Evolutionary conservation across 1,284 basidiomycete genomes (phyloP).

Genomic region (Ceratorhiza oryzae-sativae): DNA sequence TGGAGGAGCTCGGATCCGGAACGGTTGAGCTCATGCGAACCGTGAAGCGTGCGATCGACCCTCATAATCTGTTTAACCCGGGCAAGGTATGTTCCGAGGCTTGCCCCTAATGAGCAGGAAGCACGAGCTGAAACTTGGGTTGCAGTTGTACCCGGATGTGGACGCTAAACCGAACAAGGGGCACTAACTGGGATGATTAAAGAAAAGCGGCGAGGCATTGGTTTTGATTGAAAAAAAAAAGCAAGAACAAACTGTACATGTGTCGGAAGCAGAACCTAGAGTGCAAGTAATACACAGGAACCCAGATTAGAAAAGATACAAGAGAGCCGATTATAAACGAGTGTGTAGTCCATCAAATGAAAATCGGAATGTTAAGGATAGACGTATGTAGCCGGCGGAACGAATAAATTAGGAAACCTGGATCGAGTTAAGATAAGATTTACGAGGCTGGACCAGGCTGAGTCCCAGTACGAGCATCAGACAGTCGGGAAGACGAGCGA

Average conservation of each 20-base stretch:
- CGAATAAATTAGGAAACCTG: background rate
- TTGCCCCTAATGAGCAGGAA: too few relatives aligned
- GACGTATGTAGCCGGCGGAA: background rate
- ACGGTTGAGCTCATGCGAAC: slow-evolving; percentile 82
- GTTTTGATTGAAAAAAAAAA: background rate
- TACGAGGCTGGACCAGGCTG: background rate
- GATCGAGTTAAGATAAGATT: background rate
- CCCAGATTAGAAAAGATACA: background rate
- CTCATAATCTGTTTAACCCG: slow-evolving; percentile 79
- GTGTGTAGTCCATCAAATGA: background rate
- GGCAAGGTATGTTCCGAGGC: too few relatives aligned
- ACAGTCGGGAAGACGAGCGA: slow-evolving; percentile 13
- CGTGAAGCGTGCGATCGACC: slow-evolving; percentile 76
- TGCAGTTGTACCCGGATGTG: slow-evolving; percentile 24
- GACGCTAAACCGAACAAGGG: background rate
- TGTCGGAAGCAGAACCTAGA: background rate
- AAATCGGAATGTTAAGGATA: background rate
- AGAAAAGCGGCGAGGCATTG: background rate
- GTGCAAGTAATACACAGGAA: background rate
- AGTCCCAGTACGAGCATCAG: background rate
- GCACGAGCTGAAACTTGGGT: background rate
- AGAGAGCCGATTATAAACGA: background rate
- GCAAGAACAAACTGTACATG: background rate
- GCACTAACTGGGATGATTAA: background rate
- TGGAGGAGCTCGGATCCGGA: slow-evolving; percentile 74